phyloP scores from a whole-genome alignment of 1,139 yeast species.

The Hemisphaericaspora xylanilytica region DNA sequence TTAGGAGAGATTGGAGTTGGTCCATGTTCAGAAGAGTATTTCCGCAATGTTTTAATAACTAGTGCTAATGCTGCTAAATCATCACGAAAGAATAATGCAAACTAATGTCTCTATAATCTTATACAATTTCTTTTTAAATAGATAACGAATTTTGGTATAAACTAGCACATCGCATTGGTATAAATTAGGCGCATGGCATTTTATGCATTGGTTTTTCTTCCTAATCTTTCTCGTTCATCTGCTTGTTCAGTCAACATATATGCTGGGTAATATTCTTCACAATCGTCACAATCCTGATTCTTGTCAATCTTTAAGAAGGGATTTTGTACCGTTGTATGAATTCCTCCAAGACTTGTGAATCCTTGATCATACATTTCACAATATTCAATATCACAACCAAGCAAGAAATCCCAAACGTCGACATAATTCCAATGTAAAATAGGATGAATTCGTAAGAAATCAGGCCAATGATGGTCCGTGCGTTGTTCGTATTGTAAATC shows the following conservation, averaged over 20 bases:
- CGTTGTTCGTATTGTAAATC: conserved; percentile 52
- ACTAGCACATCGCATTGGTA: neutral
- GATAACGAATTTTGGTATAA: too few relatives aligned
- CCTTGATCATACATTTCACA: conserved; percentile 74
- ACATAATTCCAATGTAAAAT: conserved; percentile 77
- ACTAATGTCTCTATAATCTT: neutral
- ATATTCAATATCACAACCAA: conserved; percentile 52
- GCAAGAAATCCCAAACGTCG: conserved; percentile 72
- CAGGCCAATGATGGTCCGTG: conserved; percentile 90
- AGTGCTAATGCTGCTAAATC: conserved; percentile 29
- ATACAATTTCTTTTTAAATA: too few relatives aligned
- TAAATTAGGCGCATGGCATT: neutral
- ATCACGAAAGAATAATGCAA: conserved; percentile 22
- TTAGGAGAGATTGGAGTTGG: conserved; percentile 81
- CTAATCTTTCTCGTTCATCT: conserved; percentile 52
- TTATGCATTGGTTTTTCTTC: conserved; percentile 18
- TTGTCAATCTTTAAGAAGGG: conserved; percentile 47
- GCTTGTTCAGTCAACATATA: conserved; percentile 59
- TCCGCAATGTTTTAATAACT: conserved; percentile 33
- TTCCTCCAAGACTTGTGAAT: conserved; percentile 80
- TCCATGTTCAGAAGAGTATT: conserved; percentile 58
- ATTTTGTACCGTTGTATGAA: conserved; percentile 61
- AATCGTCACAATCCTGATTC: too few relatives aligned
- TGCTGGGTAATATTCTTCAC: conserved; percentile 62
- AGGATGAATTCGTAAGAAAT: conserved; percentile 74